Base-by-base conservation (phyloP, 148 eudicot species). In the Persicaria tinctoria region DNA sequence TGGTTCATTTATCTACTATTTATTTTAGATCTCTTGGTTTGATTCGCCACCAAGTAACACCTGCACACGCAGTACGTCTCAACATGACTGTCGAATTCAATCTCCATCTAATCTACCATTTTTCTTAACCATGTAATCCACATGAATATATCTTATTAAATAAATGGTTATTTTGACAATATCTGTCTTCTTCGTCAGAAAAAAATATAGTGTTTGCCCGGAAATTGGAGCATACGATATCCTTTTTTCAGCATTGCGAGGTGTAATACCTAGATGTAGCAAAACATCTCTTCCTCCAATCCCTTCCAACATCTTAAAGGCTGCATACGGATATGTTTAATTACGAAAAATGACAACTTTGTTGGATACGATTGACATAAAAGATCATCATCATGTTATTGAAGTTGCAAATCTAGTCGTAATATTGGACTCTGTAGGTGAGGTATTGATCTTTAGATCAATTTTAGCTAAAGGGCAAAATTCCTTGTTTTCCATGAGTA, bases 361-460 rank as follows among this genome's bases (percentile, higher is more conserved):
- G 79, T 84, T 85, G 73, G 92, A 90, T 81, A 75, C 74, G 18
- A 82, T 90, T 74, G 80, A 79, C 60, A 74, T 64, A 38, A 76
- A 78, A 73, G 76, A 75, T 75, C 68, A 77, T 68, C 75, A 53
- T 76, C 70, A 64, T 77, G 81, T 75, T 50, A 79, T 81, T 63
- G 86, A 86, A 82, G 87, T 88, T 74, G 80, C 87, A 81, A 79
- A 79, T 78, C 98, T 97, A 55, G 74, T 86, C 68, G 78, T 93
- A 55, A 94, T 94, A 20, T 20, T 20, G 98, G 98, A 91, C 76
- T 83, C 88, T 78, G 84, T 81, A 17, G 97, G 96, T 73, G 96
- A 94, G 97, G 98, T 91, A 82, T 44, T 41, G 18, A 41, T 13
- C 17, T 66, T 41, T 66, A 13, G 11, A 12, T 41, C 47, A 38